Conservation (phyloP, 2,329 filamentous ascomycete species). For the Elsinoe batatas region DNA sequence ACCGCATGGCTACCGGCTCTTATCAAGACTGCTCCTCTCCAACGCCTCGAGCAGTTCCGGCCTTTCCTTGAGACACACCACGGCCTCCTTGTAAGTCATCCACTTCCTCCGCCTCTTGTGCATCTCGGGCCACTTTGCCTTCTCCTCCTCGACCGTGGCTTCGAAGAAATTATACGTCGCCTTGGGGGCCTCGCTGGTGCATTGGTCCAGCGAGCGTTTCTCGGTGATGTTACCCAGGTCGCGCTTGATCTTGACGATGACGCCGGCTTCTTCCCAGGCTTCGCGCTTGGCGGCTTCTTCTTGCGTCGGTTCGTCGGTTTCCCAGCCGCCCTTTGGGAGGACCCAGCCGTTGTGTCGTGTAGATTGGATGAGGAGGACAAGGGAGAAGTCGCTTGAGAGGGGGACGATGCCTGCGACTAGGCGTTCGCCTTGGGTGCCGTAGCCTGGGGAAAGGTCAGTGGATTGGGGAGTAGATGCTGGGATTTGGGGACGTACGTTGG, state of each 20-base stretch:
- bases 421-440: conserved; percentile 82
- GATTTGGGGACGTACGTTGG: conserved; percentile 49
- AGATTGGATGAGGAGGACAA: conserved; percentile 89
- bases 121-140: conserved; percentile 83
- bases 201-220: conserved; percentile 49
- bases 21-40: conserved; percentile 50
- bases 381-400: conserved; percentile 72
- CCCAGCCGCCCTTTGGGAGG: conserved; percentile 95
- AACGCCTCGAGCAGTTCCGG: conserved; percentile 86
- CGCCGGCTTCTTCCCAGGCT: conserved; percentile 97
- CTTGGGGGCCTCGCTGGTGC: conserved; percentile 54
- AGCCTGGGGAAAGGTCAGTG: conserved; percentile 51
- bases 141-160: conserved; percentile 76
- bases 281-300: conserved; percentile 77
- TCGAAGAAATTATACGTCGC: conserved; percentile 75
- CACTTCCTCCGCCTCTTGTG: conserved; percentile 84
- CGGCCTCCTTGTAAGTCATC: conserved; percentile 80
- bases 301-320: conserved; percentile 80
- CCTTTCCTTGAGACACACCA: conserved; percentile 61
- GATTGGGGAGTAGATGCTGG: conserved; percentile 17
- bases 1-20: conserved; percentile 12
- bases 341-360: conserved; percentile 90
- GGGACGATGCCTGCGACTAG: conserved; percentile 93
- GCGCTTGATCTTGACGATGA: conserved; percentile 71
- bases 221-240: conserved; percentile 83